Evolutionary conservation across 1,284 basidiomycete genomes (phyloP), one percentile per base, ranked within the genome.

Genomic region (Taiwanofungus camphoratus): DNA sequence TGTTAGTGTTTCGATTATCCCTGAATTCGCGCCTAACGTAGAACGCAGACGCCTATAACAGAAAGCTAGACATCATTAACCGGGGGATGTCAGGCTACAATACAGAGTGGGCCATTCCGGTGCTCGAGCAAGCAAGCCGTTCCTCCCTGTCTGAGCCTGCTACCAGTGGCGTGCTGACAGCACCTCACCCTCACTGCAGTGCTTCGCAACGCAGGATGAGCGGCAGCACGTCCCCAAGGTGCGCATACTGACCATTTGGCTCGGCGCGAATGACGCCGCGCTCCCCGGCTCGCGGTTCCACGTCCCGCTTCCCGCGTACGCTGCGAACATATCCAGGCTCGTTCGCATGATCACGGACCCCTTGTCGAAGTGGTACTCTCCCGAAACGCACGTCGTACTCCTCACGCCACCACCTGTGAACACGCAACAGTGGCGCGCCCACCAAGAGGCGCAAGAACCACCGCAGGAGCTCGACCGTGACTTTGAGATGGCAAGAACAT

Each of bases 71-170:
- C 56, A 78, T 94, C 9, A 53, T 93, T 40, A 92, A 92, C 60
- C 77, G 90, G 22, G 91, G 91, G 4, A 64, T 79, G 8, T 71
- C 76, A 46, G 90, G 91, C 2, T 94, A 92, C 63, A 92, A 87
- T 57, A 84, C 87, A 0, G 79, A 84, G 32, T 92, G 90, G 89
- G 83, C 73, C 3, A 67, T 91, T 18, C 84, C 86, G 0, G 74
- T 89, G 23, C 77, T 92, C 49, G 75, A 87, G 56, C 79, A 85
- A 71, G 85, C 87, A 41, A 53, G 68, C 44, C 29, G 9, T 53
- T 93, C 41, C 92, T 92, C 60, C 77, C 90, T 90, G 90, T 5
- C n/a, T n/a, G n/a, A n/a, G n/a, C n/a, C n/a, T n/a, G n/a, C n/a
- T n/a, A n/a, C n/a, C n/a, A n/a, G n/a, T 61, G 77, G 2, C 30